Evolutionary conservation across 2,329 filamentous ascomycete genomes (phyloP), one percentile per base, ranked within the genome.

Genomic region (Cytospora piceicola): DNA sequence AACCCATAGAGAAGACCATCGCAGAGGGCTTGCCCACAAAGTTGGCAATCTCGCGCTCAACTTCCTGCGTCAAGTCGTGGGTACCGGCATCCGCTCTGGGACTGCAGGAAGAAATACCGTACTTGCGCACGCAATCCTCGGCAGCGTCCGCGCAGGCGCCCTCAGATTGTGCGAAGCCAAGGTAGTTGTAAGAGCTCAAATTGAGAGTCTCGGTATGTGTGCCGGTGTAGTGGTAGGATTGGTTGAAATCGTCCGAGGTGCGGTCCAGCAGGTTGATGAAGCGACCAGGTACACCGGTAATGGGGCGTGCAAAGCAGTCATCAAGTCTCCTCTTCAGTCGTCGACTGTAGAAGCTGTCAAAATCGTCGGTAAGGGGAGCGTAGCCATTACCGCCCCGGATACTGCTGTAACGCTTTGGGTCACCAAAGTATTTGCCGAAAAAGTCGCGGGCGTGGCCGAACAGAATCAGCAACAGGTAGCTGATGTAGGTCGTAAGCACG

Each of bases 151-250:
- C 95, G 75, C 95, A 99, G 51, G 95, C 94, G 14, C 95, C 95
- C 71, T 98, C 94, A 0, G 95, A 97, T 77, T 99, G 95, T 60
- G 95, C 95, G 73, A 99, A 99, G 53, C 95, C 95, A 29, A 99
- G 91, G 76, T 99, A 99, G 79, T 99, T 99, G 85, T 99, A 99
- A 1, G 95, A 99, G 81, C 94, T 97, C 90, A 99, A 91, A 80
- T 99, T 99, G 73, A 99, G 82, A 0, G 95, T 98, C 78, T 99
- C 93, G 1, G 94, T 98, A 66, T 88, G 90, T 57, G 93, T 96
- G 65, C 95, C 95, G 1, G 92, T 94, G 77, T 93, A 89, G 75
- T 91, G 87, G 82, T 97, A 99, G 66, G 90, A 90, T 73, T 90
- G 85, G 80, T 99, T 99, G 82, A 92, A 93, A 75, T 99, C 93